Conservation (phyloP, 257 asterid species). For the Ehretia macrophylla region DNA sequence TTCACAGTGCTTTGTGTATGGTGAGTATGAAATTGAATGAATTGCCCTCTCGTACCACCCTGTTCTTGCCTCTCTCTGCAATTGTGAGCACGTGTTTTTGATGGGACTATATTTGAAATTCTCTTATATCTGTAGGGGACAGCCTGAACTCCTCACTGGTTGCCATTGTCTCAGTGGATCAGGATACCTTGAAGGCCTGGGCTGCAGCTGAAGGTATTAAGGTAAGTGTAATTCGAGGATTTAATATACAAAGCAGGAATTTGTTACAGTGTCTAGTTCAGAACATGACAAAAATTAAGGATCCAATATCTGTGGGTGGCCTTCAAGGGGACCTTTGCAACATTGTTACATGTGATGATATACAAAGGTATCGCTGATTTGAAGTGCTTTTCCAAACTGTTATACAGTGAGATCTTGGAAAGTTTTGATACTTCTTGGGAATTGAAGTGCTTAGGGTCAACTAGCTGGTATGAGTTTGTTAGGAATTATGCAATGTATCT, state of each 20-base stretch:
- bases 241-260: background rate
- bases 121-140: constrained; percentile 39
- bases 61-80: background rate
- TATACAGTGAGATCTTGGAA: too few relatives aligned
- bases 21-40: constrained; percentile 32
- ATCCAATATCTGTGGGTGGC: too few relatives aligned
- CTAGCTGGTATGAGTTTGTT: too few relatives aligned
- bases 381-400: too few relatives aligned
- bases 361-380: too few relatives aligned
- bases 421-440: too few relatives aligned
- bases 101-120: constrained; percentile 2
- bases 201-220: constrained; percentile 57
- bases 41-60: background rate
- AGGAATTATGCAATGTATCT: too few relatives aligned
- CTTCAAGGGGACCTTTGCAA: too few relatives aligned
- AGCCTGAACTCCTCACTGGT: constrained; percentile 64
- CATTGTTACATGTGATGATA: too few relatives aligned
- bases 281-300: too few relatives aligned
- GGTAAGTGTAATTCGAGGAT: constrained; percentile 24
- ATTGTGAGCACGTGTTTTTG: background rate
- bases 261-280: background rate
- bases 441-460: too few relatives aligned
- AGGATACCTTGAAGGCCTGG: constrained; percentile 54
- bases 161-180: constrained; percentile 58
- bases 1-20: constrained; percentile 84